Evolutionary conservation across 2,329 filamentous ascomycete species (phyloP).

Genomic region (Clarireedia hainanense): DNA sequence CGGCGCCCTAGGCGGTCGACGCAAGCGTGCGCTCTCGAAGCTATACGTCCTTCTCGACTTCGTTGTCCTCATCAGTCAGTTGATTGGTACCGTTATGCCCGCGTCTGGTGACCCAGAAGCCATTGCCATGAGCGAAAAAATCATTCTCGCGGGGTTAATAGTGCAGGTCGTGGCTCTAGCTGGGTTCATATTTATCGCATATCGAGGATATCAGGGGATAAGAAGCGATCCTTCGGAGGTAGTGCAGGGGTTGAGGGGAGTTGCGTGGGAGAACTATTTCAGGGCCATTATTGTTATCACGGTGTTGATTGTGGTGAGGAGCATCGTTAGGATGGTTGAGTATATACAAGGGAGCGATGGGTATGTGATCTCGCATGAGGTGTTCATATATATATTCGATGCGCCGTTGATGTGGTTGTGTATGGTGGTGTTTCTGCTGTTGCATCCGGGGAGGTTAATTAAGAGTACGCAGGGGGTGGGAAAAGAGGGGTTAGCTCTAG

Average conservation of each 20-base stretch:
- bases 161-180: background rate
- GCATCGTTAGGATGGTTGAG: background rate
- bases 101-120: background rate
- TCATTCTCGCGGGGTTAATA: background rate
- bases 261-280: background rate
- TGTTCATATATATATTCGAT: background rate
- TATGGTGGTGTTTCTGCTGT: background rate
- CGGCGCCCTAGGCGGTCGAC: constrained; percentile 32
- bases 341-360: background rate
- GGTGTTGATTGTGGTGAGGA: background rate
- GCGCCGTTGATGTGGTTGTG: background rate
- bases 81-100: constrained; percentile 28
- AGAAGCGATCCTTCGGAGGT: no score
- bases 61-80: constrained; percentile 39
- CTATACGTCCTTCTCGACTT: constrained; percentile 44
- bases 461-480: background rate
- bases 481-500: no score
- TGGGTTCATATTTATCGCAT: background rate
- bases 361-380: background rate
- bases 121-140: background rate
- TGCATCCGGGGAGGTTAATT: background rate
- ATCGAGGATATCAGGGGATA: background rate
- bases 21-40: constrained; percentile 38
- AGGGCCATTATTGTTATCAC: background rate
- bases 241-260: background rate